Evolutionary conservation across 1,284 basidiomycete species (phyloP).

Genomic region (Spongispora temasekensis): DNA sequence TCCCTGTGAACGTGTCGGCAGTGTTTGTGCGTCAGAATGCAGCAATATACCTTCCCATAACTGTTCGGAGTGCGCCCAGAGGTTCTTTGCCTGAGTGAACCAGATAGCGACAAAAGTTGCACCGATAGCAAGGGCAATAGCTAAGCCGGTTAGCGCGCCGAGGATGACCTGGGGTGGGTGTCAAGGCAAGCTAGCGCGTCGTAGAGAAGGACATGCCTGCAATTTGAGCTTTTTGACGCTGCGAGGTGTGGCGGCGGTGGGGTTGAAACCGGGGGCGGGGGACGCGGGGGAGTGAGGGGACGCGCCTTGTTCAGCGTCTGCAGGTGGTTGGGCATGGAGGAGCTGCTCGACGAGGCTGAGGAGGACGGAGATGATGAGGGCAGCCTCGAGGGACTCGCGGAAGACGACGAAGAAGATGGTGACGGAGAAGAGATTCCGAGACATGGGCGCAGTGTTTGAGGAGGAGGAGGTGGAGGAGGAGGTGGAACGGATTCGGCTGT

Average conservation of each 20-base stretch:
- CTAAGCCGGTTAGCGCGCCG: constrained; percentile 75
- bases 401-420: constrained; percentile 90
- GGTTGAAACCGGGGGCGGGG: not conserved
- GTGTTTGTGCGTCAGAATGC: not conserved
- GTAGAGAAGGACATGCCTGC: constrained; percentile 44
- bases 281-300: not conserved
- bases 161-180: constrained; percentile 66
- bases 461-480: no score
- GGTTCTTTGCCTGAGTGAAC: constrained; percentile 75
- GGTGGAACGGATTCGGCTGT: no score
- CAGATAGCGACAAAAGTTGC: constrained; percentile 79
- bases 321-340: constrained; percentile 36
- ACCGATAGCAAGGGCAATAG: constrained; percentile 76
- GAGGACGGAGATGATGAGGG: constrained; percentile 86
- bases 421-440: constrained; percentile 71
- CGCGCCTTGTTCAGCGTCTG: not conserved
- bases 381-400: constrained; percentile 87
- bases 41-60: constrained; percentile 60
- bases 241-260: constrained; percentile 22
- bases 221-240: constrained; percentile 64
- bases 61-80: constrained; percentile 74
- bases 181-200: not conserved
- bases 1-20: constrained; percentile 43
- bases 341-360: constrained; percentile 85
- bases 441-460: no score